Conservation (phyloP, 352 stramenopile genomes). For the Phytophthora palmivora region DNA sequence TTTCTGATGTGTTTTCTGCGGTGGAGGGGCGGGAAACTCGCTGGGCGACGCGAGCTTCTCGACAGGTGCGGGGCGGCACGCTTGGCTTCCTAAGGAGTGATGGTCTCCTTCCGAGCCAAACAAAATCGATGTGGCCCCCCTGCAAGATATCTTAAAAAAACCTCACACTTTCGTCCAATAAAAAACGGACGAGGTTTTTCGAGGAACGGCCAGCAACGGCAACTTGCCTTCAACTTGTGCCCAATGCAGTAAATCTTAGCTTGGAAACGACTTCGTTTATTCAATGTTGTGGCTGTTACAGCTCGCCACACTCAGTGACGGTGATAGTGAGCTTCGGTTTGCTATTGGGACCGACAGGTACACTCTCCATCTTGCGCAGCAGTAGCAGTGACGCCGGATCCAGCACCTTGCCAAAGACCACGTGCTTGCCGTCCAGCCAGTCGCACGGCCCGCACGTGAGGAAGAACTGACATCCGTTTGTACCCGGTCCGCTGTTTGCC, state of each 20-base stretch:
- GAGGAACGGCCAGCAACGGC: slow-evolving; percentile 3
- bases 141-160: slow-evolving; percentile 42
- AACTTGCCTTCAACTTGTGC: background rate
- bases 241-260: background rate
- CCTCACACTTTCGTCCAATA: slow-evolving; percentile 18
- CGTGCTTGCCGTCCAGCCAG: slow-evolving; percentile 97
- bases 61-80: slow-evolving; percentile 9
- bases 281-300: slow-evolving; percentile 51
- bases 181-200: slow-evolving; percentile 32
- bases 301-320: slow-evolving; percentile 90
- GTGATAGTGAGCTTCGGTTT: slow-evolving; percentile 90
- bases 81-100: slow-evolving; percentile 40
- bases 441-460: slow-evolving; percentile 94
- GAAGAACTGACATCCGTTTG: slow-evolving; percentile 97
- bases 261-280: background rate
- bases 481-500: slow-evolving; percentile 95
- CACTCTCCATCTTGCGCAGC: slow-evolving; percentile 93
- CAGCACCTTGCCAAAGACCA: slow-evolving; percentile 96
- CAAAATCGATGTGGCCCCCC: slow-evolving; percentile 37
- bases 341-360: slow-evolving; percentile 80
- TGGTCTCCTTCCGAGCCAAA: slow-evolving; percentile 42
- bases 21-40: slow-evolving; percentile 11
- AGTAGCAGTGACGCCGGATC: slow-evolving; percentile 87
- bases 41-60: slow-evolving; percentile 22
- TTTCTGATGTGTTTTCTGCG: slow-evolving; percentile 53